Evolutionary conservation across 495 filamentous ascomycete genomes (phyloP).

Genomic region (Usnea hakonensis): DNA sequence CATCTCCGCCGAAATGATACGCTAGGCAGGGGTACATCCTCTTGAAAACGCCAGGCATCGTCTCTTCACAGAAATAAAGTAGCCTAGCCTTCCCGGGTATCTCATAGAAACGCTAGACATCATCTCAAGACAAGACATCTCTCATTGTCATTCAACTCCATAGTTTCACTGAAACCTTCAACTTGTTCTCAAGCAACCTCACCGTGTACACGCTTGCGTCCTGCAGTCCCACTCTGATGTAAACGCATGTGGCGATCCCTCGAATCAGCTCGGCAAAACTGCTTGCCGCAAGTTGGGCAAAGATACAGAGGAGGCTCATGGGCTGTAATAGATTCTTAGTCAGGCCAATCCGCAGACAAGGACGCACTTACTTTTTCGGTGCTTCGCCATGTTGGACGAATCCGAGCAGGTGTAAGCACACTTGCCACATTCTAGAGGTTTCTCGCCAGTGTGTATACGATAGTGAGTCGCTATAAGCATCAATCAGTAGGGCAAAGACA

Average conservation of each 20-base stretch:
- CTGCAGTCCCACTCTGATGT: not conserved
- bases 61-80: no score
- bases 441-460: conserved; percentile 45
- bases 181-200: not conserved
- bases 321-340: not conserved
- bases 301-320: conserved; percentile 14
- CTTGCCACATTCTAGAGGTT: conserved; percentile 39
- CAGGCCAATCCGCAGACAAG: not conserved
- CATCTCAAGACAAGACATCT: not conserved
- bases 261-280: conserved; percentile 17
- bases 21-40: not conserved
- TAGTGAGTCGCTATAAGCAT: conserved; percentile 40
- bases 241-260: conserved; percentile 17
- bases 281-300: conserved; percentile 16
- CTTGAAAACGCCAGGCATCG: no score
- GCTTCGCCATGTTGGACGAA: conserved; percentile 22
- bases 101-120: not conserved
- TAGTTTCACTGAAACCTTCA: no score
- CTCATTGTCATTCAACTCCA: not conserved
- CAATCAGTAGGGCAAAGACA: not conserved
- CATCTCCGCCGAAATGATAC: not conserved
- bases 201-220: conserved; percentile 3
- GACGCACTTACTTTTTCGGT: conserved; percentile 13
- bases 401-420: conserved; percentile 21
- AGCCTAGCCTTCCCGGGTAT: not conserved